A percentile compares a stretch with the other conserved stretches of the same genome.
Evolutionary conservation across 768 basidiomycete species (phyloP).

Genomic region (Boletus pseudo-olivaceus): DNA sequence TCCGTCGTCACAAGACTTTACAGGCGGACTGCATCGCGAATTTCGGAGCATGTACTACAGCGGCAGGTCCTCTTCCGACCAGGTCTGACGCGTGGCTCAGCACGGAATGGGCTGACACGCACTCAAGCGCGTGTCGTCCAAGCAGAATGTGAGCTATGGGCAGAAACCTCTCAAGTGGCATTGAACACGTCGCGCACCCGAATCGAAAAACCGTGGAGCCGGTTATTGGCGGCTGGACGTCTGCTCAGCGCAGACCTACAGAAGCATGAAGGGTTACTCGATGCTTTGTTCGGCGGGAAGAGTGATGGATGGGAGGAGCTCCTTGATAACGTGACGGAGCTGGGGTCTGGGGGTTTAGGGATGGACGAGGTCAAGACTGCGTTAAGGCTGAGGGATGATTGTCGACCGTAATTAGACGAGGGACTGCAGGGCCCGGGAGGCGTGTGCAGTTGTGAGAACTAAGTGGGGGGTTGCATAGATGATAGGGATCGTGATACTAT

Average conservation of each 20-base stretch:
- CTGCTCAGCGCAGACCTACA: constrained; percentile 55
- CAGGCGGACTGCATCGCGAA: constrained; percentile 62
- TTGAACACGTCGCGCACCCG: constrained; percentile 45
- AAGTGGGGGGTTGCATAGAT: too few relatives aligned
- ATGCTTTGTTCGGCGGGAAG: constrained; percentile 14
- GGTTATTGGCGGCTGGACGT: constrained; percentile 65
- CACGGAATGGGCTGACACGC: constrained; percentile 20
- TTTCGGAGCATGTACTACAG: constrained; percentile 78
- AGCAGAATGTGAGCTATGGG: constrained; percentile 79
- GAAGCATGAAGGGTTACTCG: constrained; percentile 31
- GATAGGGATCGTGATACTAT: too few relatives aligned
- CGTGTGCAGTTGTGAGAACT: neutral
- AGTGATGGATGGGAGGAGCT: constrained; percentile 50
- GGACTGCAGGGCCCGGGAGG: neutral
- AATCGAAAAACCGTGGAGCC: constrained; percentile 74
- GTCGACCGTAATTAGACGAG: constrained; percentile 13
- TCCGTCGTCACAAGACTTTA: constrained; percentile 61
- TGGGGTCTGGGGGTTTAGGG: constrained; percentile 60
- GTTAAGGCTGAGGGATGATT: constrained; percentile 46
- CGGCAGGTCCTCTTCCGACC: constrained; percentile 80
- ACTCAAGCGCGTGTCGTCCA: constrained; percentile 58
- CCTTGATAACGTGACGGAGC: constrained; percentile 40
- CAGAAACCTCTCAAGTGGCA: constrained; percentile 68
- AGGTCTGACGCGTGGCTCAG: constrained; percentile 45
- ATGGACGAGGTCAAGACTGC: constrained; percentile 60